These are phyloP conservation scores for Suhomyces yuchorum DNA, from an alignment of 1,139 yeast species.

Conservation along the genomic window DNA sequence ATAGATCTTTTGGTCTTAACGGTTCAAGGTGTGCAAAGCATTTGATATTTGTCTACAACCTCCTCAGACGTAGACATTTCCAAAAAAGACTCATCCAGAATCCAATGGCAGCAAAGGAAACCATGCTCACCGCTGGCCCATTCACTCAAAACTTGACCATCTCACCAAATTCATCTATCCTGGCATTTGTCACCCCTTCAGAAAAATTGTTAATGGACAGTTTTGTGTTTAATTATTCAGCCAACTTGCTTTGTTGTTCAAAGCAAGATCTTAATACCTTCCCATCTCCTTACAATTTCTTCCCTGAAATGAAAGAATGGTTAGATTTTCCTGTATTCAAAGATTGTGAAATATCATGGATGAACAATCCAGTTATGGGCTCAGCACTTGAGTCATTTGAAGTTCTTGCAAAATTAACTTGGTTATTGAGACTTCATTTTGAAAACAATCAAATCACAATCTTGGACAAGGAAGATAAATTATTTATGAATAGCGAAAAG, in stretches of 20 bases:
- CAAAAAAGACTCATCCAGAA: conserved; percentile 3
- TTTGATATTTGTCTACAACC: conserved; percentile 22
- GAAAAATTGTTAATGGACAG: conserved; percentile 39
- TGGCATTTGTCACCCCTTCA: conserved; percentile 20
- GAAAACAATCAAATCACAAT: conserved; percentile 5
- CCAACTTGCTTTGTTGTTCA: conserved; percentile 28
- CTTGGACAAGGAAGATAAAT: neutral
- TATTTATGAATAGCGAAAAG: conserved; percentile 14
- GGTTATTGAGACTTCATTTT: conserved; percentile 33
- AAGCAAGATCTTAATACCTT: conserved; percentile 25
- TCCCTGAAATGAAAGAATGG: conserved; percentile 28
- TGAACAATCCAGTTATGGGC: conserved; percentile 21
- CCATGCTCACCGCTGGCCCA: no score
- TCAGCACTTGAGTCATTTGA: conserved; percentile 29
- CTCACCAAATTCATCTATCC: neutral
- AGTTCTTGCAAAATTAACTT: conserved; percentile 40
- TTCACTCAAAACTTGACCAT: neutral
- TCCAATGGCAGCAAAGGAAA: neutral
- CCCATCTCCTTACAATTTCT: conserved; percentile 40
- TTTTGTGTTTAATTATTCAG: conserved; percentile 38
- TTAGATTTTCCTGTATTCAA: conserved; percentile 31
- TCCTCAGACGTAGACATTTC: conserved; percentile 16
- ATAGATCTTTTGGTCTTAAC: conserved; percentile 30
- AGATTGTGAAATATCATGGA: conserved; percentile 21
- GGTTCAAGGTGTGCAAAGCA: conserved; percentile 31